Evolutionary conservation across 192 early-diverging fungal genomes (phyloP).

Genomic region (Funneliformis geosporum): DNA sequence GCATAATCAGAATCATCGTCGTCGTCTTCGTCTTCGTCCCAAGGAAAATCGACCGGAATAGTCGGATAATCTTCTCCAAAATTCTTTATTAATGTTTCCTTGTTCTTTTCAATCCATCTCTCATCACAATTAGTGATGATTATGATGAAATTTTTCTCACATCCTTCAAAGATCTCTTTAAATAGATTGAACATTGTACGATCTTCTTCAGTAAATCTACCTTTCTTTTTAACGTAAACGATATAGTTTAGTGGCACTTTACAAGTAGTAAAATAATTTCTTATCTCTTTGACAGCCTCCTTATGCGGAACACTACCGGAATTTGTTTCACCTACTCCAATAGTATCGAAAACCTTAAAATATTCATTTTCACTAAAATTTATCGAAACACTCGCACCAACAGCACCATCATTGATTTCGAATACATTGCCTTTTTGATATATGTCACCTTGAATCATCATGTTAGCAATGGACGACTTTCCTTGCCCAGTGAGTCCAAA

Average conservation of each 20-base stretch:
- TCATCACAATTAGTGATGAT: constrained; percentile 30
- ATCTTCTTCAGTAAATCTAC: constrained; percentile 24
- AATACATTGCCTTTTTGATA: not conserved
- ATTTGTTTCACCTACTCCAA: constrained; percentile 29
- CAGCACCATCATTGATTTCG: constrained; percentile 26
- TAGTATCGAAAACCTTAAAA: constrained; percentile 32
- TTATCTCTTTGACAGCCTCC: not conserved
- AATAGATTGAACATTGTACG: constrained; percentile 21
- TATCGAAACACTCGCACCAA: constrained; percentile 8
- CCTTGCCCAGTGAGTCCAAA: constrained; percentile 30
- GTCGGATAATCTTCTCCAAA: constrained; percentile 33
- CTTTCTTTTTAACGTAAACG: constrained; percentile 31
- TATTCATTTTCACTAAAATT: not conserved
- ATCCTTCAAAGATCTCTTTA: constrained; percentile 32
- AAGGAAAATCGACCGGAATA: constrained; percentile 29
- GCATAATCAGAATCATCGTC: not conserved
- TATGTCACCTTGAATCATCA: constrained; percentile 33
- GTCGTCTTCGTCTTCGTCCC: not conserved
- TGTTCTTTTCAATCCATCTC: constrained; percentile 26
- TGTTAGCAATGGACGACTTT: constrained; percentile 33
- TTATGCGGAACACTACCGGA: not conserved
- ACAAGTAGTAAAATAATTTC: constrained; percentile 4
- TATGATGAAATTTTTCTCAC: constrained; percentile 30
- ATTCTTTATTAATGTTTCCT: not conserved
- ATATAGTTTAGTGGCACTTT: constrained; percentile 4